phyloP scores from a whole-genome alignment of 2,329 filamentous ascomycete genomes.

The Fusarium tricinctum region DNA sequence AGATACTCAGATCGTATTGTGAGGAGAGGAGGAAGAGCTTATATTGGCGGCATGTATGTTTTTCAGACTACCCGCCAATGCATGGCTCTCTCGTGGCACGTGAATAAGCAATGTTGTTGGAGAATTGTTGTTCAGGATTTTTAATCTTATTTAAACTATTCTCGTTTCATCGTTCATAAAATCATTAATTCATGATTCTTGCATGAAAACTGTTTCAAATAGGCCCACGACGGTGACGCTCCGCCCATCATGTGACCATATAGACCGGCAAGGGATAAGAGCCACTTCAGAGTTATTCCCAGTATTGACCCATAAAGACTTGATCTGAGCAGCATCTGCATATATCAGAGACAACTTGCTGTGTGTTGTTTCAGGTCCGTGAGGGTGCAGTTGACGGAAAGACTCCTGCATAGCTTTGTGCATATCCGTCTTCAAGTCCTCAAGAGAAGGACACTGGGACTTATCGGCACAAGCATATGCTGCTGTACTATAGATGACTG shows the following conservation, averaged over 20 bases:
- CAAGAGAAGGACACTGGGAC: background rate
- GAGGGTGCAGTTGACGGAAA: constrained; percentile 41
- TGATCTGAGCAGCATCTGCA: constrained; percentile 46
- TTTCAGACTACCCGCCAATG: background rate
- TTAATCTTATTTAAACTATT: background rate
- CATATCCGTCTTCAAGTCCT: constrained; percentile 38
- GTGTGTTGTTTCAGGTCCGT: constrained; percentile 6
- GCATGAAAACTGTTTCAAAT: constrained; percentile 46
- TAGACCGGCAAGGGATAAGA: constrained; percentile 55
- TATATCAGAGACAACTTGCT: constrained; percentile 53
- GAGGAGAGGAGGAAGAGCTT: background rate
- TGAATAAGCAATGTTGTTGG: background rate
- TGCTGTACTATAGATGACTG: constrained; percentile 52
- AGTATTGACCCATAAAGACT: constrained; percentile 33
- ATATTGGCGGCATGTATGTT: background rate
- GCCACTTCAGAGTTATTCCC: constrained; percentile 28
- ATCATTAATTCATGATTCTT: constrained; percentile 30
- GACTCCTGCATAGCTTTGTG: constrained; percentile 42
- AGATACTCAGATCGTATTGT: background rate
- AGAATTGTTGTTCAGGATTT: background rate
- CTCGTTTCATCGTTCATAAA: constrained; percentile 18
- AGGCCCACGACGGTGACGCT: constrained; percentile 54
- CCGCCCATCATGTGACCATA: constrained; percentile 54
- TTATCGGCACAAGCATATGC: constrained; percentile 31
- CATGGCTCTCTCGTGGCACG: background rate